Percentiles rank a stretch among this genome's conserved stretches.
These are phyloP conservation scores for Cinnamomum chago DNA, from an alignment of 164 flowering plant genomes.

Conservation along the genomic window DNA sequence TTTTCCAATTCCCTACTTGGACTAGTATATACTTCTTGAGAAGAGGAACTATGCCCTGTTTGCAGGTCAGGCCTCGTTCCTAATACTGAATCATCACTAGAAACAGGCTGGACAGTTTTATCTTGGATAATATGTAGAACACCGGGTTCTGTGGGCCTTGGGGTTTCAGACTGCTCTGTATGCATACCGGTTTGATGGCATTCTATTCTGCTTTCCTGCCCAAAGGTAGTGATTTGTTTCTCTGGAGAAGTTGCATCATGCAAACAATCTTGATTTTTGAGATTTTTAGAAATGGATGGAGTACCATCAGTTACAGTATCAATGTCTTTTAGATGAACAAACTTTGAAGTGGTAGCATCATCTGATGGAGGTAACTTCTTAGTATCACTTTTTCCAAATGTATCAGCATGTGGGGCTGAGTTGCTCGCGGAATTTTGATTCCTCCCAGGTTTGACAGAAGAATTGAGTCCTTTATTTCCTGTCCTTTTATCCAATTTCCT, in stretches of 20 bases:
- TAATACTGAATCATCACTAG: conserved; percentile 14
- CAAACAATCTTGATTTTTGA: conserved; percentile 15
- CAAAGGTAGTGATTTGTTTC: conserved; percentile 10
- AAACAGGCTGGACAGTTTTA: conserved; percentile 17
- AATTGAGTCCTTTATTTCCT: conserved; percentile 14
- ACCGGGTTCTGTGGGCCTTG: conserved; percentile 13
- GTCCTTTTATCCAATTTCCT: conserved; percentile 23
- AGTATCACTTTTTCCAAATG: conserved; percentile 16
- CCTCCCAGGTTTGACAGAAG: conserved; percentile 9
- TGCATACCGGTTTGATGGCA: conserved; percentile 5
- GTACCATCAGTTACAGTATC: conserved; percentile 15
- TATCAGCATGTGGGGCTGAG: conserved; percentile 13
- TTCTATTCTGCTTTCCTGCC: conserved; percentile 15
- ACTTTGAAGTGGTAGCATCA: conserved; percentile 20
- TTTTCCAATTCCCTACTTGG: conserved; percentile 19
- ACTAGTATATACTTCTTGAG: conserved; percentile 11
- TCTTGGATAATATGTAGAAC: conserved; percentile 16
- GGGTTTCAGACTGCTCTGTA: conserved; percentile 14
- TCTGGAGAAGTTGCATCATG: conserved; percentile 20
- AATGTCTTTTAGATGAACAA: conserved; percentile 13
- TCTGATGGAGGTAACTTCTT: conserved; percentile 20
- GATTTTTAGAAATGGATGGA: conserved; percentile 22
- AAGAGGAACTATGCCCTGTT: conserved; percentile 17
- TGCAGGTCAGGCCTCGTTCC: conserved; percentile 24
- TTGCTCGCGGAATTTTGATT: conserved; percentile 21